Conservation (phyloP, 306 rosid species). For the Sesbania bispinosa region DNA sequence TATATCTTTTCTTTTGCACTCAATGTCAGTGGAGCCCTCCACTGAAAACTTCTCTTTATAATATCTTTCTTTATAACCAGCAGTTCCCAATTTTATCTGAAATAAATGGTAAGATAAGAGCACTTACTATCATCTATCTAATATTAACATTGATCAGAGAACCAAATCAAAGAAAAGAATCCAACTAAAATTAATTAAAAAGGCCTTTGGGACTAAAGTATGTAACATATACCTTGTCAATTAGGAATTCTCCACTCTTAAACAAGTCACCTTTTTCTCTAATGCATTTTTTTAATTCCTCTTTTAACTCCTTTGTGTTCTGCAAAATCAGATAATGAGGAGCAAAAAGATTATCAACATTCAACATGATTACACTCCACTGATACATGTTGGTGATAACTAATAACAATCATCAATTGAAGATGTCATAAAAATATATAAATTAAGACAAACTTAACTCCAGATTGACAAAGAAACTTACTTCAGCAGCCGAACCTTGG, state of each 20-base stretch:
- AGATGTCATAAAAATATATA: not conserved
- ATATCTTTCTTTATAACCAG: slow-evolving; percentile 48
- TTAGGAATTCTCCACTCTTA: slow-evolving; percentile 21
- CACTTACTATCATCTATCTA: not conserved
- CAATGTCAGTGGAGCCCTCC: slow-evolving; percentile 28
- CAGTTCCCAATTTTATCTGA: slow-evolving; percentile 38
- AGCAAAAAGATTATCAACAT: not conserved
- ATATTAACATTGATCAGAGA: not conserved
- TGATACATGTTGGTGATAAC: not conserved
- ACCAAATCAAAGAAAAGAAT: not conserved
- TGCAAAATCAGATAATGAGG: slow-evolving; percentile 31
- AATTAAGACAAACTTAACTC: not conserved
- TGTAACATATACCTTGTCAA: slow-evolving; percentile 16
- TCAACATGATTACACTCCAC: not conserved
- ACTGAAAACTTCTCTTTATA: slow-evolving; percentile 51
- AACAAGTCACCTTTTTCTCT: slow-evolving; percentile 29
- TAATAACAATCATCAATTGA: not conserved
- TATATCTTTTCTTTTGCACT: slow-evolving; percentile 36
- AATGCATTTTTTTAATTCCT: slow-evolving; percentile 8
- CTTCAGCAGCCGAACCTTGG: not conserved
- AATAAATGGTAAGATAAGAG: not conserved
- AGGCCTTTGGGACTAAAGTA: not conserved
- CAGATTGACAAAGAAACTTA: not conserved
- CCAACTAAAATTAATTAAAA: not conserved
- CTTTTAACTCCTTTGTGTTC: slow-evolving; percentile 43